phyloP scores from a whole-genome alignment of 495 filamentous ascomycete genomes.

The Neurospora sp. region DNA sequence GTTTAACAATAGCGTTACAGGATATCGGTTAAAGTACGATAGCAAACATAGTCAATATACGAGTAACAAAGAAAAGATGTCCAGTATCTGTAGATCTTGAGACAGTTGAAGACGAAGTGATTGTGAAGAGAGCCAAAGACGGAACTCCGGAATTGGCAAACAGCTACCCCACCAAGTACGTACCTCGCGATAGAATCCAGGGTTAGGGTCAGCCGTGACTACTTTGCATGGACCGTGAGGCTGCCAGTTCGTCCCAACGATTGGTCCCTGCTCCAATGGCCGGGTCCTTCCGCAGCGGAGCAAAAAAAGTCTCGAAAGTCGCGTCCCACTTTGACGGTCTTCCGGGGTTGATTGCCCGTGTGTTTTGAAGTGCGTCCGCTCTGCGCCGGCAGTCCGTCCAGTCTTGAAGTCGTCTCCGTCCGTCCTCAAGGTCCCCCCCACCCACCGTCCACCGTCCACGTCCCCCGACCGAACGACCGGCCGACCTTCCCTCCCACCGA shows the following conservation, averaged over 20 bases:
- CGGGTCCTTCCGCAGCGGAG: background rate
- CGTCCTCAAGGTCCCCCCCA: background rate
- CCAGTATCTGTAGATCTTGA: background rate
- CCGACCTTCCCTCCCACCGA: background rate
- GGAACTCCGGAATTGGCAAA: background rate
- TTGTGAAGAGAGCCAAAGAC: background rate
- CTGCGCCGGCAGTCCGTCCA: background rate
- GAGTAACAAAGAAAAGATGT: background rate
- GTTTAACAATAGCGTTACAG: background rate
- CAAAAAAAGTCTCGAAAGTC: background rate
- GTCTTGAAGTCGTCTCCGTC: background rate
- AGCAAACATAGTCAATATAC: background rate
- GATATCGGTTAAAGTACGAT: background rate
- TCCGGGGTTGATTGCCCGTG: background rate
- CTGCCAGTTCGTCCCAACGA: background rate
- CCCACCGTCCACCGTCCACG: background rate
- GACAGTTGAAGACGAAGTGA: background rate
- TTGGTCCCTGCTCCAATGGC: background rate
- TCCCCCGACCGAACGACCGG: background rate
- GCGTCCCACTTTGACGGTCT: background rate
- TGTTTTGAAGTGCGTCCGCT: background rate
- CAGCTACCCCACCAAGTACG: background rate
- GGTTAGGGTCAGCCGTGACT: background rate
- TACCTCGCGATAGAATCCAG: background rate
- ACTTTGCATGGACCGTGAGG: background rate